Evolutionary conservation across 1,284 basidiomycete genomes (phyloP).

Genomic region (Pseudozyma thailandica): DNA sequence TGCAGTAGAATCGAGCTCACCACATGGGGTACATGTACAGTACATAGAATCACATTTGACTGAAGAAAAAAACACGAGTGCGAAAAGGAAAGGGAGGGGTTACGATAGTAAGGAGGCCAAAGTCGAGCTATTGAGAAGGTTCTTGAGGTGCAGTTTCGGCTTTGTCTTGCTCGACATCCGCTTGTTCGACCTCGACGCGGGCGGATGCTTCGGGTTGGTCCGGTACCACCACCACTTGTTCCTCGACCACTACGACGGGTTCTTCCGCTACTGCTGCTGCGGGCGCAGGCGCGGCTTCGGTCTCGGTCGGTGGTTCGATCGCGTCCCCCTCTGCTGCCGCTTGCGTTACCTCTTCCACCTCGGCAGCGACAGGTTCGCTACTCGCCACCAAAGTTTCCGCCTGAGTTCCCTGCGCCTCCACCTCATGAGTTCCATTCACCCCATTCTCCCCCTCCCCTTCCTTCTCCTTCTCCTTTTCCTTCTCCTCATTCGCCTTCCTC

Average conservation of each 20-base stretch:
- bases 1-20: background rate
- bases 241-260: background rate
- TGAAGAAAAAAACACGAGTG: too few relatives aligned
- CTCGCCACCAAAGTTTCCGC: too few relatives aligned
- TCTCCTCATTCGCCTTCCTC: background rate
- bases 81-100: too few relatives aligned
- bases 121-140: background rate
- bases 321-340: background rate
- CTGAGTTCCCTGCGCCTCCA: too few relatives aligned
- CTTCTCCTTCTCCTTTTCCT: background rate
- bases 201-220: background rate
- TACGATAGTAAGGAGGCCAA: too few relatives aligned
- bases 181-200: too few relatives aligned
- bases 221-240: background rate
- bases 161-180: background rate
- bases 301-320: background rate
- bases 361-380: too few relatives aligned
- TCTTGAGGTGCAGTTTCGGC: background rate
- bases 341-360: background rate
- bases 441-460: constrained; percentile 1
- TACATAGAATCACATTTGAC: too few relatives aligned
- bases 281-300: background rate
- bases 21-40: too few relatives aligned
- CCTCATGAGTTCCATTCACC: too few relatives aligned
- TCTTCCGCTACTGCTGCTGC: background rate